These are phyloP conservation scores for Lachnellula subtilissima DNA, from an alignment of 2,329 filamentous ascomycete species.

Conservation along the genomic window DNA sequence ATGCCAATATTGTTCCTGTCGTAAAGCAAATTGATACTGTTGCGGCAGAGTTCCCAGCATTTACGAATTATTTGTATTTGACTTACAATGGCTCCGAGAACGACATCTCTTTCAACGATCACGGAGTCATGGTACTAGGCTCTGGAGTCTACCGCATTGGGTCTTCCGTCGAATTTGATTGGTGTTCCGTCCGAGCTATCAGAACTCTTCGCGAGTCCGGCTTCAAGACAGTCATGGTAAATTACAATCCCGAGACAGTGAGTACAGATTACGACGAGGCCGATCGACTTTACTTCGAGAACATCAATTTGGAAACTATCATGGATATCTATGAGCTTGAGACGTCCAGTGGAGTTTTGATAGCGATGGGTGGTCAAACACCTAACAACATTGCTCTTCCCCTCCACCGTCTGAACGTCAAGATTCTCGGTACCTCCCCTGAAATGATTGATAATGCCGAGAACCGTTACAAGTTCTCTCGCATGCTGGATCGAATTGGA, in stretches of 20 bases:
- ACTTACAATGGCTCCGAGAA: conserved; percentile 90
- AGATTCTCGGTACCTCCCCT: conserved; percentile 89
- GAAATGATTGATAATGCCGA: conserved; percentile 99
- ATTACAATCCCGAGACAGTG: conserved; percentile 88
- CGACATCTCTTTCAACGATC: conserved; percentile 79
- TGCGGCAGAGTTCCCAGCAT: conserved; percentile 90
- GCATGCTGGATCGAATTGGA: conserved; percentile 90
- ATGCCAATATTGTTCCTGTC: conserved; percentile 78
- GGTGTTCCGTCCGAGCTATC: conserved; percentile 94
- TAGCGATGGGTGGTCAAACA: conserved; percentile 95
- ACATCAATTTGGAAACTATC: conserved; percentile 84
- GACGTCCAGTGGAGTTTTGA: conserved; percentile 74
- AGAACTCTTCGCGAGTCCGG: conserved; percentile 79
- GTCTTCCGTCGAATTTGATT: conserved; percentile 97
- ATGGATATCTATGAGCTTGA: conserved; percentile 93
- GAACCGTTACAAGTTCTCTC: conserved; percentile 97
- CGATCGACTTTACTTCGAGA: conserved; percentile 93
- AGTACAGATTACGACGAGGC: conserved; percentile 91
- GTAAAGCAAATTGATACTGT: conserved; percentile 99
- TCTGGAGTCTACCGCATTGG: conserved; percentile 97
- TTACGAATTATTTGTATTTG: conserved; percentile 93
- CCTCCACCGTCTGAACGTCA: conserved; percentile 82
- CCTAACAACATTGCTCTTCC: conserved; percentile 96
- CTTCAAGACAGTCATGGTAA: conserved; percentile 95
- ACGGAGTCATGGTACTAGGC: conserved; percentile 88